Percentiles rank a stretch among this genome's conserved stretches.
These are phyloP conservation scores for Trichomonascaceae sp. DNA, from an alignment of 1,139 yeast species.

Conservation along the genomic window DNA sequence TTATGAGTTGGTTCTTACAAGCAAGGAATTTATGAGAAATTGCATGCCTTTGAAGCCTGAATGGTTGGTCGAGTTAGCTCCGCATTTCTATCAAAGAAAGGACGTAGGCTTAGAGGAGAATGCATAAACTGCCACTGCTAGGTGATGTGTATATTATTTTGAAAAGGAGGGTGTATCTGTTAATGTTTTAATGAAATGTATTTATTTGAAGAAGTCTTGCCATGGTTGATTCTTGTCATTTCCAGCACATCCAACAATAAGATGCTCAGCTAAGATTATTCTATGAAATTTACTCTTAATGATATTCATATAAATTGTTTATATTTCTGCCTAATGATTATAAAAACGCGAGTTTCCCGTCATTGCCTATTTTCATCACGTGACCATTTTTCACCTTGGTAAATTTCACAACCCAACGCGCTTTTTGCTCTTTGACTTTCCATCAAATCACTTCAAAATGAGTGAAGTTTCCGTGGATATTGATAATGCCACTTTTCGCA, in stretches of 20 bases:
- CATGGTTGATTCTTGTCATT: too few species aligned
- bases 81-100: conserved; percentile 44
- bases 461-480: conserved; percentile 27
- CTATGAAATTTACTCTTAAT: too few species aligned
- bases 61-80: conserved; percentile 61
- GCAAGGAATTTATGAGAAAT: conserved; percentile 84
- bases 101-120: conserved; percentile 8
- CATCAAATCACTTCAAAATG: conserved; percentile 2
- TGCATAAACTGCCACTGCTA: background rate
- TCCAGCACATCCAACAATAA: too few species aligned
- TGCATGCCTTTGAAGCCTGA: conserved; percentile 66
- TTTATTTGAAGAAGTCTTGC: too few species aligned
- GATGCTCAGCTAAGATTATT: too few species aligned
- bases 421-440: background rate
- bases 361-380: background rate
- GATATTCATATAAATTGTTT: too few species aligned
- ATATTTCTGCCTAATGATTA: too few species aligned
- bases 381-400: background rate
- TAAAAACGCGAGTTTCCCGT: too few species aligned
- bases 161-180: background rate
- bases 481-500: conserved; percentile 40
- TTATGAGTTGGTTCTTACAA: conserved; percentile 79
- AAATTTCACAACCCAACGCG: background rate
- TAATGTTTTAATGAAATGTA: too few species aligned
- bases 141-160: background rate